Base-by-base conservation (phyloP, 768 basidiomycete species). In the Aureoboletus auriporus region DNA sequence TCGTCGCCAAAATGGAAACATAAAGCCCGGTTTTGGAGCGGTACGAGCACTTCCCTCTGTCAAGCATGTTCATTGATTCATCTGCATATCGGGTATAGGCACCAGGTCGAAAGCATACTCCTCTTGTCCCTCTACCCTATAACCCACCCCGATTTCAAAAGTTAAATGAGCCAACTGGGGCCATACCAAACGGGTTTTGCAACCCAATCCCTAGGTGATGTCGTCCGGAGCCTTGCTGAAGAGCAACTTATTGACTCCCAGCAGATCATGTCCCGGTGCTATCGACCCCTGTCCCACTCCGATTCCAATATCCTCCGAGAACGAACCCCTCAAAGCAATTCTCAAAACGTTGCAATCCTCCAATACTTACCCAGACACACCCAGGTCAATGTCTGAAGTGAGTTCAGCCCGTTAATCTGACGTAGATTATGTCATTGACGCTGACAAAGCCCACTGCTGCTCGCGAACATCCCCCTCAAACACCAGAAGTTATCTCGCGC, bases 101-200 rank as follows among this genome's bases (percentile, higher is more conserved):
- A 27, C 52, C 23, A 10, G 10, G 10, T 39, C 54, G 42, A 39
- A 40, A 42, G 6, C 20, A 16, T 8, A 33, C 3, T n/a, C 12
- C 16, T 14, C 36, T 30, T 27, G 46, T n/a, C n/a, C n/a, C n/a
- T n/a, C n/a, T 17, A 28, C 10, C n/a, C 2, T 37, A 33, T 7
- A 0, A 0, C 28, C 1, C 49, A 2, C 39, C 59, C 26, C 62
- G 49, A 42, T 30, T 40, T 0, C 62, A 17, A 46, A 46, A 40
- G 5, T 20, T 9, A n/a, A n/a, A n/a, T n/a, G n/a, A n/a, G n/a
- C n/a, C n/a, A n/a, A n/a, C n/a, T n/a, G n/a, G n/a, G 6, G 38
- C n/a, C 4, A 5, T 5, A 37, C 34, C 14, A 5, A 39, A 27
- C 7, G 46, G 16, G 14, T 36, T 33, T 1, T 51, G 43, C 39